Percentiles rank a stretch among this genome's conserved stretches.
These are phyloP conservation scores for Cystoderma amianthinum DNA, from an alignment of 768 basidiomycete species.

Conservation along the genomic window DNA sequence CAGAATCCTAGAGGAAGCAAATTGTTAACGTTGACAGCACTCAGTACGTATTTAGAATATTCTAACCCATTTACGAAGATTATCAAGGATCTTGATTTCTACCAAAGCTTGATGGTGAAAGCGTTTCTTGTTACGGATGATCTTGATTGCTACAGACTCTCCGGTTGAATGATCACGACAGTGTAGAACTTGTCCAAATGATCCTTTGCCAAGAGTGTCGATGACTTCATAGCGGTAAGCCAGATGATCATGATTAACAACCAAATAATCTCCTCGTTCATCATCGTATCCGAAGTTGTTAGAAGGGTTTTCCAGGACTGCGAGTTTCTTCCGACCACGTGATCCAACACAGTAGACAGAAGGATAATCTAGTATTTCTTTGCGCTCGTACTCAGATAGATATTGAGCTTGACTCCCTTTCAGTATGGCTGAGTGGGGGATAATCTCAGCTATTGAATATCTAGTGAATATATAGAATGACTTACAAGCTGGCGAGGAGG, in stretches of 20 bases:
- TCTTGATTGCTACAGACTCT: slow-evolving; percentile 96
- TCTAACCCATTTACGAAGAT: slow-evolving; percentile 92
- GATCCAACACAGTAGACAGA: slow-evolving; percentile 79
- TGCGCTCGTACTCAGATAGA: slow-evolving; percentile 83
- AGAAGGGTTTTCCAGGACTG: slow-evolving; percentile 59
- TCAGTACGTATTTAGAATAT: not conserved
- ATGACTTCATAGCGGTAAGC: slow-evolving; percentile 95
- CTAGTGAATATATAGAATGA: slow-evolving; percentile 8
- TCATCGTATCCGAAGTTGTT: slow-evolving; percentile 98
- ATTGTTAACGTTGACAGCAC: too few species aligned
- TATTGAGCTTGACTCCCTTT: slow-evolving; percentile 59
- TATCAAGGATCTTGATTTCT: slow-evolving; percentile 98
- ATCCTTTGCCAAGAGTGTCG: slow-evolving; percentile 93
- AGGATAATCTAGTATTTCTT: slow-evolving; percentile 86
- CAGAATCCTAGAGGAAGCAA: slow-evolving; percentile 61
- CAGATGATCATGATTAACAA: slow-evolving; percentile 87
- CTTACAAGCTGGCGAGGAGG: slow-evolving; percentile 67
- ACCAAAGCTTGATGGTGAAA: slow-evolving; percentile 98
- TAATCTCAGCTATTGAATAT: not conserved
- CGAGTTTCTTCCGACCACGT: slow-evolving; percentile 77
- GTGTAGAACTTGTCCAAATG: slow-evolving; percentile 94
- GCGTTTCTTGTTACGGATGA: slow-evolving; percentile 98
- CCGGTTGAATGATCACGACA: slow-evolving; percentile 96
- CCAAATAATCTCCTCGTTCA: slow-evolving; percentile 93
- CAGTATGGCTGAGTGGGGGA: slow-evolving; percentile 44